A percentile compares a stretch with the other conserved stretches of the same genome.
phyloP scores from a whole-genome alignment of 352 stramenopile genomes.

The Phytophthora megakarya region DNA sequence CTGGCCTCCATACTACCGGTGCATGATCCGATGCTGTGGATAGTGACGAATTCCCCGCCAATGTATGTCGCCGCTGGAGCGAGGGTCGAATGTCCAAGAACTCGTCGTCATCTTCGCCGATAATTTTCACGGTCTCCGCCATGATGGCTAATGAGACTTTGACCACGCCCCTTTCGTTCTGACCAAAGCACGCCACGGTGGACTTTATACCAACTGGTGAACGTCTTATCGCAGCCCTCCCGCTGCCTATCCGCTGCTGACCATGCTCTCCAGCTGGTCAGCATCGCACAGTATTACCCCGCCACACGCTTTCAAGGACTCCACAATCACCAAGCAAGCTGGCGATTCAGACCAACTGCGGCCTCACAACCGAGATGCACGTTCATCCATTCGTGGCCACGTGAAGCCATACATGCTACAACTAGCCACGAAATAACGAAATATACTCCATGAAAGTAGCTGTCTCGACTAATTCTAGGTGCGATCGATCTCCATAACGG shows the following conservation, averaged over 20 bases:
- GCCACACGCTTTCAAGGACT: conserved; percentile 32
- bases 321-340: conserved; percentile 23
- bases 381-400: neutral
- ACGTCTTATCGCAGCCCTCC: conserved; percentile 35
- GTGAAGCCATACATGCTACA: conserved; percentile 1
- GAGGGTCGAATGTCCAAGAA: conserved; percentile 15
- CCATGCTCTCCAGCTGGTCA: conserved; percentile 25
- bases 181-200: conserved; percentile 20
- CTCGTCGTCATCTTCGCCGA: conserved; percentile 21
- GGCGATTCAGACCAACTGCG: neutral
- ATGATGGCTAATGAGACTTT: conserved; percentile 25
- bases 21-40: conserved; percentile 18
- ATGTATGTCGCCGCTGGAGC: conserved; percentile 24
- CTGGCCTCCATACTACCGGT: conserved; percentile 29
- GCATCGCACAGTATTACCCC: conserved; percentile 10
- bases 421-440: conserved; percentile 2
- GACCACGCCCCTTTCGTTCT: conserved; percentile 8
- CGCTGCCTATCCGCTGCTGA: conserved; percentile 32
- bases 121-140: conserved; percentile 21
- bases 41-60: conserved; percentile 22
- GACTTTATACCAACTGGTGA: conserved; percentile 25
- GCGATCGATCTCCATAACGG: conserved; percentile 4
- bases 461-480: too few relatives aligned
- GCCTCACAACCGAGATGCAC: conserved; percentile 8
- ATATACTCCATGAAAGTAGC: neutral